phyloP scores from a whole-genome alignment of 164 flowering plant genomes.

The Berberis thunbergii region DNA sequence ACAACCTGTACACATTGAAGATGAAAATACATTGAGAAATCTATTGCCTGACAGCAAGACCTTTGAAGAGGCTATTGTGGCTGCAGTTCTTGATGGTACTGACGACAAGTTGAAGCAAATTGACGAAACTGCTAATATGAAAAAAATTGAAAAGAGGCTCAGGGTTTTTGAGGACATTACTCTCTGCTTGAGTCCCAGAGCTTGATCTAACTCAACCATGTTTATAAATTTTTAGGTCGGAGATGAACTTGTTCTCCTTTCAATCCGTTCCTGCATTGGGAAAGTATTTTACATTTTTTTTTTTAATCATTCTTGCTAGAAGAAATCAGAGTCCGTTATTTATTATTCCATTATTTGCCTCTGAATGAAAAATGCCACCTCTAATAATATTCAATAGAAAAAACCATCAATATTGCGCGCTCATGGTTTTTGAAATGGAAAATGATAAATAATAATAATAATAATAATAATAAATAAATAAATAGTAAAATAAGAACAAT shows the following conservation, averaged over 20 bases:
- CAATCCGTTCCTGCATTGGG: not conserved
- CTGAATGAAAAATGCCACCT: too few species aligned
- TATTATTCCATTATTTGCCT: too few species aligned
- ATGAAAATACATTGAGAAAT: slow-evolving; percentile 20
- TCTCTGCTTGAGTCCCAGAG: slow-evolving; percentile 56
- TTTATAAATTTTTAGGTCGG: slow-evolving; percentile 27
- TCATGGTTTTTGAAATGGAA: too few species aligned
- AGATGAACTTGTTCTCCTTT: slow-evolving; percentile 96
- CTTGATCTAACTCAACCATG: slow-evolving; percentile 25
- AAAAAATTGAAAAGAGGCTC: slow-evolving; percentile 62
- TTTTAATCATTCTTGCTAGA: too few species aligned
- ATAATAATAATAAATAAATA: too few species aligned
- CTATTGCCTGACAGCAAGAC: slow-evolving; percentile 63
- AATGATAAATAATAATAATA: too few species aligned
- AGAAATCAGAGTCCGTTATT: too few species aligned
- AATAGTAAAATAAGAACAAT: too few species aligned
- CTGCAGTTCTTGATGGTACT: slow-evolving; percentile 53
- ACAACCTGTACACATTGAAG: not conserved
- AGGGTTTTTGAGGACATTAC: slow-evolving; percentile 86
- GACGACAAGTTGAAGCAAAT: slow-evolving; percentile 4
- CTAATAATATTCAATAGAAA: too few species aligned
- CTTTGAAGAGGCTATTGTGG: slow-evolving; percentile 79
- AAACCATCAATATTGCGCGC: too few species aligned
- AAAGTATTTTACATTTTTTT: too few species aligned
- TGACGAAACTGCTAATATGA: not conserved